These are phyloP conservation scores for Aurantiochytrium sp. DNA, from an alignment of 108 stramenopile species.

Conservation along the genomic window DNA sequence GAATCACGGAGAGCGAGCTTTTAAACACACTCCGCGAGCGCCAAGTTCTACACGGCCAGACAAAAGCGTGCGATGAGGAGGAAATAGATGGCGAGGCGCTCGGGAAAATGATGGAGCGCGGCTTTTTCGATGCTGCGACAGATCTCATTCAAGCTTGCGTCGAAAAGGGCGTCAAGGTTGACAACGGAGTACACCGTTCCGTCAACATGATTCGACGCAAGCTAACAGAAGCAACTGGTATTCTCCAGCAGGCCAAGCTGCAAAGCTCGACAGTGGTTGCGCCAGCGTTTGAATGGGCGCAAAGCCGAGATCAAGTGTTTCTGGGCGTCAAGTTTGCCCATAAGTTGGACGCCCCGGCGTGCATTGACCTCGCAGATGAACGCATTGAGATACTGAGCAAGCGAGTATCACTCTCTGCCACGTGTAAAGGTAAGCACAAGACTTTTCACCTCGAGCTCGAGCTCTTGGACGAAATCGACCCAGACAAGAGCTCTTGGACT, in stretches of 20 bases:
- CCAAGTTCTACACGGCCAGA: neutral
- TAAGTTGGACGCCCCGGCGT: constrained; percentile 40
- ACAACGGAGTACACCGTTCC: neutral
- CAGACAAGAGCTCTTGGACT: constrained; percentile 18
- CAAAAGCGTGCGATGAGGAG: neutral
- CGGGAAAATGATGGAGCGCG: neutral
- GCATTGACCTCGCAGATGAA: constrained; percentile 22
- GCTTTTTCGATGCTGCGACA: neutral
- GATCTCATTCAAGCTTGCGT: neutral
- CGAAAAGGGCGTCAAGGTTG: neutral
- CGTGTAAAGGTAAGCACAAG: constrained; percentile 18
- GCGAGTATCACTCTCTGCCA: neutral
- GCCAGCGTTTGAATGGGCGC: constrained; percentile 45
- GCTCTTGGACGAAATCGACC: constrained; percentile 21
- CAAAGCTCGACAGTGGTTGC: neutral
- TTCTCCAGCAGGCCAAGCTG: neutral
- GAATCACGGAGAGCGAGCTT: neutral
- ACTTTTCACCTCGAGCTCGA: constrained; percentile 22
- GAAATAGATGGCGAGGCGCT: neutral
- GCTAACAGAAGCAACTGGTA: neutral
- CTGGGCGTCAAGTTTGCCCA: constrained; percentile 38
- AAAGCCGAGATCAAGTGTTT: constrained; percentile 25
- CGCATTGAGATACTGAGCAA: neutral
- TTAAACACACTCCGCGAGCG: neutral
- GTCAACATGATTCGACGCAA: neutral